Evolutionary conservation across 257 asterid genomes (phyloP), one percentile per base, ranked within the genome.

Genomic region (Solanum chaucha): DNA sequence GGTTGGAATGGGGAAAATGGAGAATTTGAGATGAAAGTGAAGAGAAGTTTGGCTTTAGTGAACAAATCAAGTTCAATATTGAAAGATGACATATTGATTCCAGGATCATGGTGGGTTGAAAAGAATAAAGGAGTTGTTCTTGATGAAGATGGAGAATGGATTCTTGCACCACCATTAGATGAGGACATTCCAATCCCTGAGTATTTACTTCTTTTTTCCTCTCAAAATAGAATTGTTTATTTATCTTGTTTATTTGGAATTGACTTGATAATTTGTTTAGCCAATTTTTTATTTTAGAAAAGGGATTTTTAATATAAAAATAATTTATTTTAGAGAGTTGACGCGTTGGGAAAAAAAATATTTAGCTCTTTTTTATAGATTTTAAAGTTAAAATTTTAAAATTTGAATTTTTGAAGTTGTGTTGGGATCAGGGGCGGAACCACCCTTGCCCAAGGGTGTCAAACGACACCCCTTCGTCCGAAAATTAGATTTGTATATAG

Each of bases 51-150:
- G 90, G 94, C 97, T 20, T 72, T 96, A 90, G 99, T 95, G 87
- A 95, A 96, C 30, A 96, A 96, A 78, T 95, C 98, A 6, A 86
- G 95, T 44, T 94, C 80, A 13, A 87, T 92, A 88, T 84, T 96
- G 92, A 95, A 93, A 19, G 98, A 94, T 10, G 98, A 96, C 88
- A 92, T 86, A 71, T 51, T 96, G 93, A 88, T 94, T 89, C 99
- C 98, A 1, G 95, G 93, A 10, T 92, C 97, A 2, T 96, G 98
- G 99, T 96, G 99, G 98, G 38, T 94, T 59, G 99, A 96, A 94
- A 96, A 93, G 95, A 96, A 96, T 36, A 95, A 87, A 86, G 98
- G 99, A 64, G 14, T 96, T 91, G 88, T 92, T 51, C 83, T 64
- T 11, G 95, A 89, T 73, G 92, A 89, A 22, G 82, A 88, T 40